Conservation (phyloP, 805 yeast species). For the Ogataea nitratoaversa region DNA sequence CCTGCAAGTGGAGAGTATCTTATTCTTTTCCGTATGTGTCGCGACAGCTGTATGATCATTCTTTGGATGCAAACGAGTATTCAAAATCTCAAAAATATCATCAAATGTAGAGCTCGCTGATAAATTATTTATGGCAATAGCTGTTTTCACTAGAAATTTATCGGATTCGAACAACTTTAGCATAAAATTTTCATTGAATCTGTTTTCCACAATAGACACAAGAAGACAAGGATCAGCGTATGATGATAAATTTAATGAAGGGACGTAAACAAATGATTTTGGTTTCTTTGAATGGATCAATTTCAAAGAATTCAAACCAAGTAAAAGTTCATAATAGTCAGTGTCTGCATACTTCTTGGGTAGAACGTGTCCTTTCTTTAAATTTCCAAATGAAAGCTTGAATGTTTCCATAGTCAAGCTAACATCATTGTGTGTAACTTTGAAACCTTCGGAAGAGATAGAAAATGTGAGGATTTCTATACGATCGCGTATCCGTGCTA, state of each 20-base stretch:
- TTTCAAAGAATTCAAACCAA: conserved; percentile 10
- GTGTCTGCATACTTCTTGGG: conserved; percentile 1
- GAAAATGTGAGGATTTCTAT: conserved; percentile 3
- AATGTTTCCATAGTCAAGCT: conserved; percentile 6
- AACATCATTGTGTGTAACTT: conserved; percentile 1
- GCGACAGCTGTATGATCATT: too few relatives aligned
- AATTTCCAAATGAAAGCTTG: conserved; percentile 8
- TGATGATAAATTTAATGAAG: conserved; percentile 14
- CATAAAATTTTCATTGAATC: conserved; percentile 9
- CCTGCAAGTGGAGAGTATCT: background rate
- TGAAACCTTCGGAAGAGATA: conserved; percentile 7
- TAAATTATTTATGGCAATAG: conserved; percentile 18
- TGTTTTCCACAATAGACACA: conserved; percentile 5
- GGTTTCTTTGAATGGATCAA: background rate
- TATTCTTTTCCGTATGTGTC: too few relatives aligned
- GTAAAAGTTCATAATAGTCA: conserved; percentile 9
- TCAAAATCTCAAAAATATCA: conserved; percentile 5
- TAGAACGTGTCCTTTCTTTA: conserved; percentile 3
- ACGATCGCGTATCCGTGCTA: conserved; percentile 3
- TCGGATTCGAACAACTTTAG: conserved; percentile 10
- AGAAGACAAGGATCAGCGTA: conserved; percentile 4
- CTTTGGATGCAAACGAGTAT: too few relatives aligned
- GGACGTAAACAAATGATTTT: conserved; percentile 9
- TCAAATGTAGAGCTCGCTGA: conserved; percentile 13
- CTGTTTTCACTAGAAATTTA: conserved; percentile 19